Evolutionary conservation across 108 stramenopile genomes (phyloP).

Genomic region (Cyclotella kingstonii): DNA sequence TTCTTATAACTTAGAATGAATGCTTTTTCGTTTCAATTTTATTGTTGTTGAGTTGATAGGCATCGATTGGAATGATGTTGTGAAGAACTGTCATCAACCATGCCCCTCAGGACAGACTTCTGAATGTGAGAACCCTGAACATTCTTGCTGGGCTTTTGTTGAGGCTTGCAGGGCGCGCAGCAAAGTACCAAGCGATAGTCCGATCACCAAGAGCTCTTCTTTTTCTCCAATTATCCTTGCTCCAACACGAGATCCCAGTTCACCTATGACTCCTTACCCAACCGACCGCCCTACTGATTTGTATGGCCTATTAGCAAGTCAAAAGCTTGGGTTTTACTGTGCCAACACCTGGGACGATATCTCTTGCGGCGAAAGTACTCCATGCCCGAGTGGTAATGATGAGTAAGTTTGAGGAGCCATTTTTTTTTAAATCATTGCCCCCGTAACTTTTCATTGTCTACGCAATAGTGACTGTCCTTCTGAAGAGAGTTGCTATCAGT

Average conservation of each 20-base stretch:
- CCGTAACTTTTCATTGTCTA: neutral
- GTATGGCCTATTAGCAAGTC: constrained; percentile 21
- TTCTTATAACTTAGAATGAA: constrained; percentile 6
- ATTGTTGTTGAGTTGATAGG: neutral
- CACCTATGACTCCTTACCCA: constrained; percentile 24
- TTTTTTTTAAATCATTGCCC: neutral
- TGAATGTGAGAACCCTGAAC: constrained; percentile 45
- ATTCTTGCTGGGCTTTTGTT: constrained; percentile 47
- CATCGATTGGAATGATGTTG: constrained; percentile 37
- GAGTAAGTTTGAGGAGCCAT: constrained; percentile 1
- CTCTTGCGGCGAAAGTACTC: constrained; percentile 19
- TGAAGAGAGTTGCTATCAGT: constrained; percentile 18
- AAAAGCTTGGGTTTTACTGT: constrained; percentile 24
- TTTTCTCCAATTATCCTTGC: constrained; percentile 9
- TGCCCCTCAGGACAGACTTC: constrained; percentile 31
- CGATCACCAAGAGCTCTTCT: constrained; percentile 10
- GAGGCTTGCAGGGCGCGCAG: constrained; percentile 19
- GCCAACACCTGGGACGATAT: constrained; percentile 21
- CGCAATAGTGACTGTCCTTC: constrained; percentile 19
- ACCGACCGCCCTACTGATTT: constrained; percentile 25
- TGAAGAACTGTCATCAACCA: constrained; percentile 38
- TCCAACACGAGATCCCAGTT: constrained; percentile 27
- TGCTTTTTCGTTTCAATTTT: neutral
- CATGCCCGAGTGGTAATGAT: constrained; percentile 21
- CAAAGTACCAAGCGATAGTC: constrained; percentile 6